Conservation (phyloP, 176 grass and related monocot genomes). For the Sorghum bicolor region Sorghum_bicolor_NCBIv3 NC_012878.2:48498001-48498500, state of each 20-base stretch:
- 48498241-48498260: conserved; percentile 78
- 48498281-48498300: conserved; percentile 64
- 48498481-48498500: conserved; percentile 66
- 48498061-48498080: conserved; percentile 37
- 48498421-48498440: conserved; percentile 55
- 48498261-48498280: conserved; percentile 57
- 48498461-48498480: conserved; percentile 61
- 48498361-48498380: conserved; percentile 57
- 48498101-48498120: conserved; percentile 66
- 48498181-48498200: conserved; percentile 46
- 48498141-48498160: conserved; percentile 72
- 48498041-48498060: conserved; percentile 43
- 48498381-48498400: conserved; percentile 54
- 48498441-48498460: conserved; percentile 47
- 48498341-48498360: conserved; percentile 22
- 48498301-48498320: conserved; percentile 56
- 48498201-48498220: conserved; percentile 60
- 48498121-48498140: conserved; percentile 50
- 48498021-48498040: conserved; percentile 55
- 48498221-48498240: conserved; percentile 41
- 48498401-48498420: conserved; percentile 54
- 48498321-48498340: conserved; percentile 31
- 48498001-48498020: conserved; percentile 50
- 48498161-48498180: conserved; percentile 59
- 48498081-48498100: conserved; percentile 75